A percentile compares a stretch with the other conserved stretches of the same genome.
phyloP scores from a whole-genome alignment of 768 basidiomycete species.

The Mrakia frigida region DNA sequence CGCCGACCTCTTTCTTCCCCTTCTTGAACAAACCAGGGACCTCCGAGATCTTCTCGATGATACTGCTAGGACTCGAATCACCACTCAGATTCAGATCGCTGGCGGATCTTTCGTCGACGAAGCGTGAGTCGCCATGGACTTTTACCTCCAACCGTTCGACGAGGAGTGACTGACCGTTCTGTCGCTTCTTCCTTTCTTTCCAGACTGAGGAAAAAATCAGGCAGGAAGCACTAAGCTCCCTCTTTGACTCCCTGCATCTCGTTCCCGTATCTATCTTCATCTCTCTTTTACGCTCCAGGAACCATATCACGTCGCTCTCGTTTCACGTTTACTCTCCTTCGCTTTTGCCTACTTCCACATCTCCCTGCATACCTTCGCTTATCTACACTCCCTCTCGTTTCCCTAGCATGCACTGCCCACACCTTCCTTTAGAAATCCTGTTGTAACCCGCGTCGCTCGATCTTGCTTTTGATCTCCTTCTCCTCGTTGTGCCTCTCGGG shows the following conservation, averaged over 20 bases:
- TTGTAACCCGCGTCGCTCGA: no score
- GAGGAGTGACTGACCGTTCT: background rate
- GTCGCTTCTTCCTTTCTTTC: background rate
- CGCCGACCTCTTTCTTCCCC: background rate
- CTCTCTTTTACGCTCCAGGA: background rate
- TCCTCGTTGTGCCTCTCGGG: no score
- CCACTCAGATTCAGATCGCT: slow-evolving; percentile 6
- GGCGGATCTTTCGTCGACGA: background rate
- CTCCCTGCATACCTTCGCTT: background rate
- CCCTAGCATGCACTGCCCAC: no score
- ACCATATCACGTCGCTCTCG: background rate
- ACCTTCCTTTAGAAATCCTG: no score
- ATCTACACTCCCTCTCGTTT: background rate
- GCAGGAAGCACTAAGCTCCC: background rate
- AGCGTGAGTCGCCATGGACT: background rate
- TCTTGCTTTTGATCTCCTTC: no score
- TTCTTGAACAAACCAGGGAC: background rate
- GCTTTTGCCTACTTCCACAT: background rate
- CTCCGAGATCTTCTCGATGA: background rate
- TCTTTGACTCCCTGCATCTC: background rate
- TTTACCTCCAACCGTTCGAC: background rate
- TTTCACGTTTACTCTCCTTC: background rate
- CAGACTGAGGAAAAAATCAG: background rate
- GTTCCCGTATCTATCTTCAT: background rate
- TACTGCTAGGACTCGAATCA: background rate